Conservation (phyloP, 192 early-diverging fungal species). For the Gaertneriomyces sp. region DNA sequence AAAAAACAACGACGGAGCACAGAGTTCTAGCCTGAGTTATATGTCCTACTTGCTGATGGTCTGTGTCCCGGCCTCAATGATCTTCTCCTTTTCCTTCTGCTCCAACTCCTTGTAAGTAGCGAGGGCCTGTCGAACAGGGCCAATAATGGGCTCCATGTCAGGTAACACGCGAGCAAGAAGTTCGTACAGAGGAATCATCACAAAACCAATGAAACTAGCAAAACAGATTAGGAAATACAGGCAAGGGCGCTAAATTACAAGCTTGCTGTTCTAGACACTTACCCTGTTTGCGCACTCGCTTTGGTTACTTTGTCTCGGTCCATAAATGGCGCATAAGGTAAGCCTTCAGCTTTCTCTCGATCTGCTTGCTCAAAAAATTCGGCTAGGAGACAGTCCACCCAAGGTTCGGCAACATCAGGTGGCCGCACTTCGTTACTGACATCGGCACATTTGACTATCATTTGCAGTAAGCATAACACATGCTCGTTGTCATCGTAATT, state of each 20-base stretch:
- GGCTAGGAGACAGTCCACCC: slow-evolving; percentile 53
- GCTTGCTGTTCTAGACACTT: too few species aligned
- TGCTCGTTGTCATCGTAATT: slow-evolving; percentile 45
- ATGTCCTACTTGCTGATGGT: too few species aligned
- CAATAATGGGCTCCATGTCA: slow-evolving; percentile 41
- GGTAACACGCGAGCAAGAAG: slow-evolving; percentile 45
- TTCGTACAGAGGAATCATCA: slow-evolving; percentile 58
- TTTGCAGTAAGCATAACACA: slow-evolving; percentile 44
- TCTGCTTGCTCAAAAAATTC: slow-evolving; percentile 57
- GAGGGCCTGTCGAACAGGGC: slow-evolving; percentile 36
- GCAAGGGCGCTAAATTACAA: neutral
- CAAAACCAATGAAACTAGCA: slow-evolving; percentile 47
- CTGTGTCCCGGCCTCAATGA: too few species aligned
- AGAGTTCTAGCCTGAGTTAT: too few species aligned
- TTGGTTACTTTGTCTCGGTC: slow-evolving; percentile 56
- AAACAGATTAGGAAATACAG: neutral
- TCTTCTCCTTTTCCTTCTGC: slow-evolving; percentile 10
- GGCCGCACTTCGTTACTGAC: slow-evolving; percentile 59
- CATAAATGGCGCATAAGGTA: slow-evolving; percentile 56
- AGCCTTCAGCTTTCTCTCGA: slow-evolving; percentile 47
- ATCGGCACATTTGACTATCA: slow-evolving; percentile 55
- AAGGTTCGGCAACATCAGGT: slow-evolving; percentile 48
- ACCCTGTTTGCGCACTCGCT: slow-evolving; percentile 36
- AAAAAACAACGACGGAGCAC: too few species aligned
- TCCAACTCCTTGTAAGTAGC: slow-evolving; percentile 33